Base-by-base conservation (phyloP, 2,329 filamentous ascomycete species). In the Sporothrix mexicana region DNA sequence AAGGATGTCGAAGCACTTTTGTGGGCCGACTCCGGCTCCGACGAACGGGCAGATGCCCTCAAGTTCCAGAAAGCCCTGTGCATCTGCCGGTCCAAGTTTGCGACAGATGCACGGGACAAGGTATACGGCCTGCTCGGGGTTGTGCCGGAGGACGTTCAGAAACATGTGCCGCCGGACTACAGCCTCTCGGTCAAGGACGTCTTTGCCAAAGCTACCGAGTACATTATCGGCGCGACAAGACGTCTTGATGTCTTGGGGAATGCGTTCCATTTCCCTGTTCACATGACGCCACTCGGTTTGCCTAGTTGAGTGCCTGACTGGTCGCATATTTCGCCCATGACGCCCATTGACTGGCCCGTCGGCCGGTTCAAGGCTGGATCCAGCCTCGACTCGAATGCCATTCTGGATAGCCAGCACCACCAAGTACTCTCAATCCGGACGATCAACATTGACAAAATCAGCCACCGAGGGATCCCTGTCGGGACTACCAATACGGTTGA, bases 101-200 rank as follows among this genome's bases (percentile, higher is more conserved):
- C 61, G 2, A 57, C 70, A 9, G 49, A 72, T 30, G 47, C 61
- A 10, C n/a, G 61, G 1, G 70, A 72, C 49, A 72, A 72, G 20
- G 70, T 72, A 9, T 72, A 67, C 15, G 61, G 70, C 2, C 17
- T 72, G 13, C 47, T 72, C 17, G 61, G 61, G 8, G 23, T 66
- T 17, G 53, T 73, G 8, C 66, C 76, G 1, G 67, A 70, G 1
- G 67, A 59, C 12, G 59, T 71, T 25, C 66, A 55, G 8, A 57
- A 59, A n/a, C 41, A 69, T 12, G 71, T 75, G 13, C 59, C 49
- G 6, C 69, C 72, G 13, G 71, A 74, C 55, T 74, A 76, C 45
- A 62, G 57, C 36, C 55, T 70, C 25, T 51, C 69, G 10, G 61
- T 72, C n/a, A 71, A 30, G 7, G 69, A 73, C 5, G 73, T 75